Evolutionary conservation across 2,329 filamentous ascomycete species (phyloP).

Genomic region (Didymellaceae sp.): DNA sequence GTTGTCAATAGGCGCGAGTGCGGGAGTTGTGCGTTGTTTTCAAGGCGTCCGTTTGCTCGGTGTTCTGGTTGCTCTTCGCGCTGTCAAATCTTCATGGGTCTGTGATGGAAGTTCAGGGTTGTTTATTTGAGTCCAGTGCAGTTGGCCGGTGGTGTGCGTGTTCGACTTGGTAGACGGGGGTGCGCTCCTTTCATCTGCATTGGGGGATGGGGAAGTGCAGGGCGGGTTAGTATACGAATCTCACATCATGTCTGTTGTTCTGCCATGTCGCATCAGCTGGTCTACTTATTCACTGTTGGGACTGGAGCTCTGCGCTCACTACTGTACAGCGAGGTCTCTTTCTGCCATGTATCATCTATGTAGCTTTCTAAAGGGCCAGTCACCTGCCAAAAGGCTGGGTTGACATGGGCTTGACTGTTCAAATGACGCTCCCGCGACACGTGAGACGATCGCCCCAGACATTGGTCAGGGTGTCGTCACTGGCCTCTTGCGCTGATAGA

Average conservation of each 20-base stretch:
- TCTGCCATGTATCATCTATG: conserved; percentile 41
- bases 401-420: conserved; percentile 29
- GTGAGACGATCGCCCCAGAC: not conserved
- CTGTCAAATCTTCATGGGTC: conserved; percentile 34
- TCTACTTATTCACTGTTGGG: conserved; percentile 24
- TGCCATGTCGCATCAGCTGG: conserved; percentile 27
- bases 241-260: conserved; percentile 44
- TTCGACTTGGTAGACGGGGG: conserved; percentile 27
- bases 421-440: conserved; percentile 1
- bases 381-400: conserved; percentile 24
- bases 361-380: conserved; percentile 38
- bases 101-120: conserved; percentile 32
- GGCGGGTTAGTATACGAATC: conserved; percentile 40
- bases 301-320: conserved; percentile 31
- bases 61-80: conserved; percentile 39
- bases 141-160: conserved; percentile 22
- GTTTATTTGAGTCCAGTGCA: conserved; percentile 27
- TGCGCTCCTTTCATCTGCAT: conserved; percentile 29
- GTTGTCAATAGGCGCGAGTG: conserved; percentile 41
- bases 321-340: conserved; percentile 31
- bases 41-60: conserved; percentile 46
- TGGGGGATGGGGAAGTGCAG: conserved; percentile 26
- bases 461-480: conserved; percentile 20
- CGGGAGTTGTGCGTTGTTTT: conserved; percentile 35
- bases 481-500: conserved; percentile 12